These are phyloP conservation scores for Kodamaea plutei DNA, from an alignment of 1,139 yeast species.

Conservation along the genomic window DNA sequence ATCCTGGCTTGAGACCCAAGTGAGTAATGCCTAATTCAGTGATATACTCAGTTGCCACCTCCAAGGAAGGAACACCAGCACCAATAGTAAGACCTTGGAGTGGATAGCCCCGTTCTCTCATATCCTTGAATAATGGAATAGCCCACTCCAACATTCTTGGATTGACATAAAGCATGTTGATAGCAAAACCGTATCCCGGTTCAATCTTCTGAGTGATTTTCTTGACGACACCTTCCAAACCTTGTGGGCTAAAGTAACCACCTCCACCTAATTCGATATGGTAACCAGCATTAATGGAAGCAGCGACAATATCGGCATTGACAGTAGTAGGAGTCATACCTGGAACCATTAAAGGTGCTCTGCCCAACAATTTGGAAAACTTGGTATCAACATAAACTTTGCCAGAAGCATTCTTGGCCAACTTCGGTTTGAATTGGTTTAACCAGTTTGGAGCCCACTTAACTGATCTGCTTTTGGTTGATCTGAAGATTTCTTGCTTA, in stretches of 20 bases:
- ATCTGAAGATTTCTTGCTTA: conserved; percentile 90
- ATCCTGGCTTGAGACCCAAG: conserved; percentile 96
- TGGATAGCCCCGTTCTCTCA: conserved; percentile 91
- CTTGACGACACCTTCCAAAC: conserved; percentile 73
- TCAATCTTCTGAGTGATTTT: conserved; percentile 58
- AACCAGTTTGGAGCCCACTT: conserved; percentile 92
- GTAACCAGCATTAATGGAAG: conserved; percentile 92
- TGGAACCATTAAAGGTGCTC: conserved; percentile 95
- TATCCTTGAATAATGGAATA: conserved; percentile 85
- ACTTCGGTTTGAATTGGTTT: conserved; percentile 78
- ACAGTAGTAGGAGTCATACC: conserved; percentile 99
- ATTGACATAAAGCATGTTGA: conserved; percentile 90
- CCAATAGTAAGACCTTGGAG: conserved; percentile 95
- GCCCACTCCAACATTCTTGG: conserved; percentile 99
- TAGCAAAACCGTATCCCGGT: conserved; percentile 88
- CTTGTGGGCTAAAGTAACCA: conserved; percentile 78
- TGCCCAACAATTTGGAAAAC: conserved; percentile 86
- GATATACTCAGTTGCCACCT: conserved; percentile 95
- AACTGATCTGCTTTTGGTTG: conserved; percentile 51
- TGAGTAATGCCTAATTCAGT: conserved; percentile 89
- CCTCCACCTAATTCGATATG: conserved; percentile 98
- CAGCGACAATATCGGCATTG: conserved; percentile 88
- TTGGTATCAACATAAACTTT: conserved; percentile 86
- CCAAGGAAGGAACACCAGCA: conserved; percentile 98
- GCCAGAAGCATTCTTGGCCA: conserved; percentile 64